Evolutionary conservation across 805 yeast species (phyloP).

Genomic region (Candida ipomoeae): DNA sequence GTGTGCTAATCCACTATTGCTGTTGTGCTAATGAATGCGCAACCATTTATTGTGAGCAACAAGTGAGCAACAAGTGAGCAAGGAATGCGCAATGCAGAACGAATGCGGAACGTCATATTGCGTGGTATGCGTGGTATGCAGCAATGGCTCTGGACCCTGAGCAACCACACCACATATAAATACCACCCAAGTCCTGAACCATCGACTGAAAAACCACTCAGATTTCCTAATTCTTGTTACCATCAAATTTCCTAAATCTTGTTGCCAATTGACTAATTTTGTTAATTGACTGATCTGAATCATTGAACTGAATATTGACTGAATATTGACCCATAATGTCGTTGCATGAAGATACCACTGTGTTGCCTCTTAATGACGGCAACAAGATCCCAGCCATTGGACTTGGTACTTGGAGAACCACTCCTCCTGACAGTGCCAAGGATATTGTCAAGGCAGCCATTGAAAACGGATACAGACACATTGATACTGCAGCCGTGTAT

Average conservation of each 20-base stretch:
- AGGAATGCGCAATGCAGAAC: not conserved
- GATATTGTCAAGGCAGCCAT: slow-evolving; percentile 58
- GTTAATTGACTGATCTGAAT: too few species aligned
- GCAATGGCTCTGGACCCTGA: not conserved
- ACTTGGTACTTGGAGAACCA: slow-evolving; percentile 54
- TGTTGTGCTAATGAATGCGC: not conserved
- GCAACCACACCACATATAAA: not conserved
- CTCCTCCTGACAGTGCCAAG: slow-evolving; percentile 47
- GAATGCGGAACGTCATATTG: not conserved
- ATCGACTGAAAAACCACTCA: too few species aligned
- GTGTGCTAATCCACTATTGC: not conserved
- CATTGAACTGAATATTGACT: not conserved
- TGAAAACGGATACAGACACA: slow-evolving; percentile 26
- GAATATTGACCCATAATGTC: slow-evolving; percentile 3
- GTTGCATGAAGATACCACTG: slow-evolving; percentile 10
- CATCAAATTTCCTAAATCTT: too few species aligned
- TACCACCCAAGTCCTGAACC: too few species aligned
- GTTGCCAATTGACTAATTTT: too few species aligned
- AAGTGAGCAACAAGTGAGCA: too few species aligned
- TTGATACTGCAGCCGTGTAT: slow-evolving; percentile 16
- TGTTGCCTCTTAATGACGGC: slow-evolving; percentile 13
- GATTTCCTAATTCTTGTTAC: too few species aligned
- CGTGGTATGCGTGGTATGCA: not conserved
- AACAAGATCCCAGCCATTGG: slow-evolving; percentile 16
- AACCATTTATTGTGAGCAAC: too few species aligned